Evolutionary conservation across 345 rosid genomes (phyloP), one percentile per base, ranked within the genome.

Genomic region (Sisymbrium altissimum): DNA sequence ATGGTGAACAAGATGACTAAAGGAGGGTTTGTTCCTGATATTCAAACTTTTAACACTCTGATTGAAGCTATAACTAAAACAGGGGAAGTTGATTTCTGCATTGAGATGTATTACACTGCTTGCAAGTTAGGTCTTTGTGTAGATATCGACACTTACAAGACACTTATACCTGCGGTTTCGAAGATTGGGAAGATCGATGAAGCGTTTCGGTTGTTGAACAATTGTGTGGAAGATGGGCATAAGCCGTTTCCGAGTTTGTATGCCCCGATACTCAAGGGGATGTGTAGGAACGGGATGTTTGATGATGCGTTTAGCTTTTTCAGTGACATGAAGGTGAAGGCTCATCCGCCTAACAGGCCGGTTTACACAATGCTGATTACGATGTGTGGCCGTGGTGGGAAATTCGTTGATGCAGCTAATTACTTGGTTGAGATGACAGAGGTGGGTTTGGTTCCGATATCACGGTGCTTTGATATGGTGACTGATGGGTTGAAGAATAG

Each of bases 351-450:
- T 2, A 92, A 92, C 55, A 84, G 97, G 72, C 96, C 97, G 0
- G 96, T 91, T 32, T 94, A 87, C 70, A 88, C 97, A 0, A 94
- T 91, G 98, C 27, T 92, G 88, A 89, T 94, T 18, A 91, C 96
- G 4, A 82, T 92, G 96, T 88, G 96, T 67, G 96, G 96, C 6
- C 91, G 93, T 1, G 97, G 95, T 54, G 97, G 97, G 71, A 91
- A 84, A 52, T 87, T 79, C 17, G 81, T 94, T 50, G 97, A 88
- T 66, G 97, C 93, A 0, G 92, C 91, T 10, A 92, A 87, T 75
- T 95, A 86, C 78, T 80, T 92, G 89, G 74, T 85, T 61, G 97
- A 92, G 82, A 91, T 91, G 98, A 86, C 90, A 13, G 97, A 91
- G 82, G 77, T 87, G 80, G 97, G 99, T 67, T 73, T 92, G 85